These are phyloP conservation scores for Tolypocladium sp. DNA, from an alignment of 2,329 filamentous ascomycete species.

Conservation along the genomic window DNA sequence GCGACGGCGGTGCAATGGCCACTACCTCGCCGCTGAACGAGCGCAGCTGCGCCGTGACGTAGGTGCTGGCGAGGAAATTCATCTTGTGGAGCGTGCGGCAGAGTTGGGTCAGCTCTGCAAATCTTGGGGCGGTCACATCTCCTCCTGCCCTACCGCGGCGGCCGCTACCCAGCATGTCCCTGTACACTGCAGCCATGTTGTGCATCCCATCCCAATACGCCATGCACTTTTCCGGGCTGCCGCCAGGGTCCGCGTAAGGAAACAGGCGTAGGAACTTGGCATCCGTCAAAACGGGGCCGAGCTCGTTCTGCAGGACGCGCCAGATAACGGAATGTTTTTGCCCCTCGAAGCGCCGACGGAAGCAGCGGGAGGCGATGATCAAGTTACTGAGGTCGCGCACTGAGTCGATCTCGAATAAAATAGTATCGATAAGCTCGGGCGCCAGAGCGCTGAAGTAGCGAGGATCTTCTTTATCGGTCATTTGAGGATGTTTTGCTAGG, in stretches of 20 bases:
- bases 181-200: background rate
- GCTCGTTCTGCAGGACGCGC: background rate
- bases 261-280: background rate
- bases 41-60: too few relatives aligned
- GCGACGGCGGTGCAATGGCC: too few relatives aligned
- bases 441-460: background rate
- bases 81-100: too few relatives aligned
- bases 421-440: background rate
- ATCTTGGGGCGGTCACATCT: too few relatives aligned
- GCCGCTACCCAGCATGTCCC: too few relatives aligned
- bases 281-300: background rate
- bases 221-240: background rate
- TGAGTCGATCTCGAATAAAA: background rate
- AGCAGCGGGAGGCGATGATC: background rate
- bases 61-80: too few relatives aligned
- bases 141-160: too few relatives aligned
- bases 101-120: too few relatives aligned
- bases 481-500: background rate
- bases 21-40: too few relatives aligned
- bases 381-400: background rate
- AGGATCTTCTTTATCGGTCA: background rate
- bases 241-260: background rate
- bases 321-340: background rate
- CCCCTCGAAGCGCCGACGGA: background rate
- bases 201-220: background rate